Base-by-base conservation (phyloP, 805 yeast genomes). In the Lachancea meyersii region DNA sequence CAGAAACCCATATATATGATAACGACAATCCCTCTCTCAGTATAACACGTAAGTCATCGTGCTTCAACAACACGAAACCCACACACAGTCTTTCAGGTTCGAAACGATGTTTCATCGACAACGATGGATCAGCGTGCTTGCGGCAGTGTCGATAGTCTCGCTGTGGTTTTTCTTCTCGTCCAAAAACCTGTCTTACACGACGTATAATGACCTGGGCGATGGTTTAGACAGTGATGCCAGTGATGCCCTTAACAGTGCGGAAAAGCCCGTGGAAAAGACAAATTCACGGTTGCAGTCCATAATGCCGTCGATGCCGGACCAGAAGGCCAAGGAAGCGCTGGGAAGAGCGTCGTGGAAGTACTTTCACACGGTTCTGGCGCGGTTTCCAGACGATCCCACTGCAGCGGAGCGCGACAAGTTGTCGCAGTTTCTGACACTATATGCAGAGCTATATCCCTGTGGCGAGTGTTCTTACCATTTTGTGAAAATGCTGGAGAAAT, bases 391-490 rank as follows among this genome's bases (percentile, higher is more conserved):
- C 34, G 65, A 67, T 20, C 98, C 98, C 16, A 64, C 80, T 1
- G 51, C 57, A 3, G 74, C 72, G 35, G 88, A 91, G 55, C 72
- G 78, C 40, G 60, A 69, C 23, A 83, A 91, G 21, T 67, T 93
- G 37, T 55, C 64, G 14, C 74, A 69, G 45, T 93, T 80, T 60
- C 72, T 93, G 17, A 65, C 76, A 18, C 67, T 86, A 27, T 93
- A 89, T 66, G 88, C 93, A 1, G 86, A 89, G 54, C 91, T 93
- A 8, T 93, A 93, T 51, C 98, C 98, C 0, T 91, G 97, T 65
- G 95, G 95, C 3, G 97, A 91, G 60, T 93, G 97, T 65, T 97
- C 98, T 0, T 71, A 86, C 50, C 97, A 93, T 63, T 93, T 93
- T 63, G 82, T 76, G 49, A 65, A 75, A 57, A 65, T 91, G 50